Evolutionary conservation across 2,329 filamentous ascomycete genomes (phyloP).

Genomic region (Camillea tinctor): DNA sequence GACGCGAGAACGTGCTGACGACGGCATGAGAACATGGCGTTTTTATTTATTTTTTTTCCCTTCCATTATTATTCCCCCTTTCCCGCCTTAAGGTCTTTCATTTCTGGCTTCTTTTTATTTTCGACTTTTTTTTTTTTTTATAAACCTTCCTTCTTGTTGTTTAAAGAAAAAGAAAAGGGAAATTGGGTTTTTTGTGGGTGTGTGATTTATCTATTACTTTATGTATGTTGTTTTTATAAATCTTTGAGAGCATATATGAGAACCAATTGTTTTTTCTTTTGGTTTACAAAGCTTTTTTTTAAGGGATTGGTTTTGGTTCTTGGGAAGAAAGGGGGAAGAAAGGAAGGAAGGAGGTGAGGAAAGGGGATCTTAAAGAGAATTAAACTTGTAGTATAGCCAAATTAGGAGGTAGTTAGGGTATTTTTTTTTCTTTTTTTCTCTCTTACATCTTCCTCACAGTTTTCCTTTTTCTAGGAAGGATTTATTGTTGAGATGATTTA

Average conservation of each 20-base stretch:
- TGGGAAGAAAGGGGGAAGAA: too few relatives aligned
- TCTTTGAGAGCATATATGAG: not conserved
- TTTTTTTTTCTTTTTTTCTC: not conserved
- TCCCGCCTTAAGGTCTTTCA: too few relatives aligned
- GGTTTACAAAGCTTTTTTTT: too few relatives aligned
- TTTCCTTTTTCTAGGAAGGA: not conserved
- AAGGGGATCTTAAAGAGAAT: not conserved
- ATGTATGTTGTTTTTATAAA: not conserved
- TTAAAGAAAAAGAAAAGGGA: not conserved
- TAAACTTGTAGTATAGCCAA: not conserved
- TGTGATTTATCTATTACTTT: not conserved
- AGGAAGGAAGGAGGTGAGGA: not conserved
- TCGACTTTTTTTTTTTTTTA: too few relatives aligned
- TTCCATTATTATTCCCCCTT: not conserved
- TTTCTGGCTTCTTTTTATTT: not conserved
- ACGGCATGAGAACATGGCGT: constrained; percentile 12
- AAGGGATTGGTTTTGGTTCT: too few relatives aligned
- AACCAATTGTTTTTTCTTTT: not conserved
- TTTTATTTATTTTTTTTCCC: not conserved
- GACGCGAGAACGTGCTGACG: constrained; percentile 6
- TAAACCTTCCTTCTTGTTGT: too few relatives aligned
- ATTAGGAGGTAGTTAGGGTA: constrained; percentile 6
- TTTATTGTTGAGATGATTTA: too few relatives aligned
- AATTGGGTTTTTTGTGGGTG: too few relatives aligned
- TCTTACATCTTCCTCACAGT: not conserved